Evolutionary conservation across 768 basidiomycete genomes (phyloP).

Genomic region (Calocybe gangraenosa): DNA sequence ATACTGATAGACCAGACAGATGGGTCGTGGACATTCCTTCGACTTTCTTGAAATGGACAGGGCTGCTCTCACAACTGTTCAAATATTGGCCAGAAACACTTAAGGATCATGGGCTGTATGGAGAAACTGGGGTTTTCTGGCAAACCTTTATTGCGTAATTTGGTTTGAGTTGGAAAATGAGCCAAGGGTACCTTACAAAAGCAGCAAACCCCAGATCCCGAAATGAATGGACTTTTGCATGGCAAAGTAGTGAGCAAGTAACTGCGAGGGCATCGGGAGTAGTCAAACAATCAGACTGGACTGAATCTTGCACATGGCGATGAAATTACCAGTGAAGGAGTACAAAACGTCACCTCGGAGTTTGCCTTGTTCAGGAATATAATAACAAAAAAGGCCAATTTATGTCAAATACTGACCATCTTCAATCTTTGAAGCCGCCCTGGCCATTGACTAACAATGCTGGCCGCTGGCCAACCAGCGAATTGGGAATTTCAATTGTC

Average conservation of each 20-base stretch:
- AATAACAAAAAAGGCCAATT: background rate
- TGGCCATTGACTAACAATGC: too few species aligned
- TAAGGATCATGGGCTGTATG: background rate
- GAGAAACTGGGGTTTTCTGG: background rate
- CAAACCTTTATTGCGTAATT: too few species aligned
- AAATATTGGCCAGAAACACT: background rate
- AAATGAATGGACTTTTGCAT: slow-evolving; percentile 5
- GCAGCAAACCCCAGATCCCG: background rate
- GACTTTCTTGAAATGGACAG: slow-evolving; percentile 1
- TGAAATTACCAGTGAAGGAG: background rate
- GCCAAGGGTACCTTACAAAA: background rate
- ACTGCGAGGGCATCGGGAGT: slow-evolving; percentile 11
- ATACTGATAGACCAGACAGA: background rate
- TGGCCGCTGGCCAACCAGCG: too few species aligned
- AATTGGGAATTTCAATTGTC: too few species aligned
- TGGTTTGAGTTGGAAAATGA: background rate
- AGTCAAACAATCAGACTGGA: slow-evolving; percentile 6
- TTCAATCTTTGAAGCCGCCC: too few species aligned
- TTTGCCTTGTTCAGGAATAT: background rate
- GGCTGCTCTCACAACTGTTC: background rate
- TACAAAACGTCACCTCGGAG: too few species aligned
- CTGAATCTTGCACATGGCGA: slow-evolving; percentile 2
- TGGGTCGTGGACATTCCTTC: background rate
- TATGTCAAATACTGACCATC: too few species aligned
- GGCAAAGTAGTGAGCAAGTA: background rate